Evolutionary conservation across 805 yeast genomes (phyloP).

Genomic region (Candida khao-thaluensis): DNA sequence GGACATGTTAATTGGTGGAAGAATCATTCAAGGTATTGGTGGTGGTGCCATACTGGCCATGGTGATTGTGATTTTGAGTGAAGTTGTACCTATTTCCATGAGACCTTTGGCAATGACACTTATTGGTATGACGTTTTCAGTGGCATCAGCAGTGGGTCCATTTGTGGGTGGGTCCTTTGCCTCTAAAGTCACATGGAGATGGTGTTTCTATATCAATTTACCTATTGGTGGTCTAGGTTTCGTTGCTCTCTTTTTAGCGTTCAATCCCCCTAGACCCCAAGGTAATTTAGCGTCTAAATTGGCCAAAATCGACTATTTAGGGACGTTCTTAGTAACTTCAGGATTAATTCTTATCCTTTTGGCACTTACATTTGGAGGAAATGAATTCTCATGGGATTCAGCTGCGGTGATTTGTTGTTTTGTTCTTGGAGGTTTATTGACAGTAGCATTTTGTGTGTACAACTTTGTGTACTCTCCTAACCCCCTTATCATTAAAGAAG

Average conservation of each 20-base stretch:
- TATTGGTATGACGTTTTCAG: slow-evolving; percentile 44
- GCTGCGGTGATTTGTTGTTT: slow-evolving; percentile 52
- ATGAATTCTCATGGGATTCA: slow-evolving; percentile 51
- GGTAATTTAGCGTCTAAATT: slow-evolving; percentile 40
- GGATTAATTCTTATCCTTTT: slow-evolving; percentile 46
- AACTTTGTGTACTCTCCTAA: slow-evolving; percentile 41
- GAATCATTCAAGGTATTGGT: slow-evolving; percentile 70
- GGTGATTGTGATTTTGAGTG: slow-evolving; percentile 56
- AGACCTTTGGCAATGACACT: slow-evolving; percentile 40
- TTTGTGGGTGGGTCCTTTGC: slow-evolving; percentile 67
- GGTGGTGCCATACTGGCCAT: slow-evolving; percentile 66
- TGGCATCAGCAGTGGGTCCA: slow-evolving; percentile 60
- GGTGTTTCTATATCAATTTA: slow-evolving; percentile 72
- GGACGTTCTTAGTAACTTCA: slow-evolving; percentile 42
- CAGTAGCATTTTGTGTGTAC: slow-evolving; percentile 36
- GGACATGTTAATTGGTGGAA: slow-evolving; percentile 65
- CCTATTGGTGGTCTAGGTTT: slow-evolving; percentile 60
- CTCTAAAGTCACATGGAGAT: slow-evolving; percentile 62
- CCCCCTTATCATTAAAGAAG: slow-evolving; percentile 48
- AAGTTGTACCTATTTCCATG: slow-evolving; percentile 46
- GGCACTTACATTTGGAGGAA: slow-evolving; percentile 57
- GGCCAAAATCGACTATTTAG: slow-evolving; percentile 47
- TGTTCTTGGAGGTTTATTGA: slow-evolving; percentile 42
- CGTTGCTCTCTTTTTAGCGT: slow-evolving; percentile 35
- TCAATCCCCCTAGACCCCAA: slow-evolving; percentile 48